These are phyloP conservation scores for Raddia guianensis DNA, from an alignment of 176 grass and related monocot species.

Conservation along the genomic window DNA sequence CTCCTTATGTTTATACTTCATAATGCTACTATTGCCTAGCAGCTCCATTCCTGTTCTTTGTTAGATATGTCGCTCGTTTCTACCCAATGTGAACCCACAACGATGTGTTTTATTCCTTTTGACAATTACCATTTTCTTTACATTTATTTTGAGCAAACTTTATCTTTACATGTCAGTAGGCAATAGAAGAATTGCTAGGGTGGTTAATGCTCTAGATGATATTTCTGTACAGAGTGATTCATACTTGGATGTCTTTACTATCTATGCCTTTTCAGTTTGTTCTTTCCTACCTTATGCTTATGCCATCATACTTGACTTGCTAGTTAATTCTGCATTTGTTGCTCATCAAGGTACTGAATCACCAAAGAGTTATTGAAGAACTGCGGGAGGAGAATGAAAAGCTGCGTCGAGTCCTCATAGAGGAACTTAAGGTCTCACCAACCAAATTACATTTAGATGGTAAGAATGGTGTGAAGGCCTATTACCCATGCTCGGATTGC, in stretches of 20 bases:
- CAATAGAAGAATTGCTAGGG: neutral
- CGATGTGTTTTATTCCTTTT: neutral
- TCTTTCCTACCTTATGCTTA: constrained; percentile 16
- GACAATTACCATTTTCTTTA: neutral
- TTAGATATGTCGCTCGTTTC: constrained; percentile 6
- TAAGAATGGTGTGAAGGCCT: constrained; percentile 44
- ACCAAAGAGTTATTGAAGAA: constrained; percentile 78
- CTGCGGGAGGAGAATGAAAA: constrained; percentile 74
- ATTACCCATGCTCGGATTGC: constrained; percentile 81
- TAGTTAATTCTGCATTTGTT: constrained; percentile 27
- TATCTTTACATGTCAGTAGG: neutral
- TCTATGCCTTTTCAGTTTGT: neutral
- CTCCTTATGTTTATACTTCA: neutral
- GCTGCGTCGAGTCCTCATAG: constrained; percentile 69
- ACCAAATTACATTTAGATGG: constrained; percentile 48
- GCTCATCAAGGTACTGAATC: constrained; percentile 66
- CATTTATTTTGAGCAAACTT: neutral
- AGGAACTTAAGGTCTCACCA: constrained; percentile 76
- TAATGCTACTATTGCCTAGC: constrained; percentile 10
- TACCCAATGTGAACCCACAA: constrained; percentile 9
- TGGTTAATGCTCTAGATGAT: constrained; percentile 6
- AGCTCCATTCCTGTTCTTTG: neutral
- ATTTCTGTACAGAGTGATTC: constrained; percentile 3
- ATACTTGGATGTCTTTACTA: constrained; percentile 1
- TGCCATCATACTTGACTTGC: constrained; percentile 15